Base-by-base conservation (phyloP, 768 basidiomycete species). In the Suillus subluteus region DNA sequence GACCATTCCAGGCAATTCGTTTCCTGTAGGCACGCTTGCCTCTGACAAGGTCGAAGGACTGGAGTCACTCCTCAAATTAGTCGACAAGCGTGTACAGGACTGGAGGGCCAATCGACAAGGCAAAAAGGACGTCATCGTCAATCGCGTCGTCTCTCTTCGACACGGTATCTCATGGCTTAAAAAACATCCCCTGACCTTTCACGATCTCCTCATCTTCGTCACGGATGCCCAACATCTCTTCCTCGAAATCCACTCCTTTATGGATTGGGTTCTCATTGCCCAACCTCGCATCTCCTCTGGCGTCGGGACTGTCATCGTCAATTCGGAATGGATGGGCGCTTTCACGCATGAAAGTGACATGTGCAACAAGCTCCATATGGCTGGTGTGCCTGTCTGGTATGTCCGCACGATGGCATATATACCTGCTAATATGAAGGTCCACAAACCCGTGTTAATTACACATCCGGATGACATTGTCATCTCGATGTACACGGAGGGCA, bases 241-340 rank as follows among this genome's bases (percentile, higher is more conserved):
- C 23, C 40, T 59, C 11, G 4, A 59, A n/a, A 59, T 59, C 5
- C 7, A 37, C 23, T 35, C 35, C 0, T 41, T n/a, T 26, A 59
- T 59, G 32, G 58, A 59, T 26, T 41, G 21, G 35, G 16, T 59
- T n/a, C 35, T 37, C 35, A n/a, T 37, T 26, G 58, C 58, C 32
- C 58, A 59, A 26, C 35, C 35, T 59, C 8, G 16, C 32, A 59
- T 59, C 48, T 35, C 64, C 64, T 23, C 48, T 50, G 38, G 23
- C 13, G 6, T 32, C 4, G 18, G 7, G 23, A 50, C 48, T 26
- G 23, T 26, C 13, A 26, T 15, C 4, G 13, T 50, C 48, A 26
- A 50, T 15, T 50, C 6, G 2, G 48, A 50, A 7, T 50, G 43
- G 30, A 50, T 50, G 48, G 48, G 48, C 2, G 6, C 48, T 23